Base-by-base conservation (phyloP, 2,329 filamentous ascomycete genomes). In the Bimuria novae-zelandiae region DNA sequence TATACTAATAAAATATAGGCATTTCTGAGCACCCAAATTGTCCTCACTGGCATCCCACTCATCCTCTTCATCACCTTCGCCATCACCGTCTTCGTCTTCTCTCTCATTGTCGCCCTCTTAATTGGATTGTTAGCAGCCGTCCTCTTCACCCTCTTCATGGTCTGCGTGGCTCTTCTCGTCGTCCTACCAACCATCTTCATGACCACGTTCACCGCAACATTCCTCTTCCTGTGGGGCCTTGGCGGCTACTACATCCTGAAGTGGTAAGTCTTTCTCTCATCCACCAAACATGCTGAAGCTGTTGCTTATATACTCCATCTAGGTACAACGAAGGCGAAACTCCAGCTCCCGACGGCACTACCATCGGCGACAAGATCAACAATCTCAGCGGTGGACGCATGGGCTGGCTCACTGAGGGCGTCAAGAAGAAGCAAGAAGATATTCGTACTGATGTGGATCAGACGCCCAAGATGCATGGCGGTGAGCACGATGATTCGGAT, bases 171-270 rank as follows among this genome's bases (percentile, higher is more conserved):
- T 2, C 76, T 89, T 10, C 69, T 90, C 42, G 68, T 92, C 35
- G 80, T 94, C 14, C 75, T 90, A 0, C 89, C 89, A 1, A 82
- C 85, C 0, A 75, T 93, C 32, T 82, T 89, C 70, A 71, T 90
- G 56, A 86, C 87, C 2, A 84, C 82, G 11, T 80, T 80, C 42
- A 71, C 85, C 19, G 88, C 84, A 4, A 75, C 85, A 1, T 80
- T 87, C 54, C 73, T 88, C 55, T 93, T 89, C 84, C 50, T 71
- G 14, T 71, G 66, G 66, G 85, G 81, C 7, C 75, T 88, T 7
- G 82, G 79, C 12, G 82, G 80, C 42, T 92, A 86, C 68, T 71
- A 77, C 56, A 62, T 80, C 35, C 65, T 80, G 32, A 75, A 75
- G 45, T 77, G 75, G 74, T 63, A 42, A 37, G 47, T 32, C 14